These are phyloP conservation scores for Ramaria sp. DNA, from an alignment of 768 basidiomycete species.

Conservation along the genomic window DNA sequence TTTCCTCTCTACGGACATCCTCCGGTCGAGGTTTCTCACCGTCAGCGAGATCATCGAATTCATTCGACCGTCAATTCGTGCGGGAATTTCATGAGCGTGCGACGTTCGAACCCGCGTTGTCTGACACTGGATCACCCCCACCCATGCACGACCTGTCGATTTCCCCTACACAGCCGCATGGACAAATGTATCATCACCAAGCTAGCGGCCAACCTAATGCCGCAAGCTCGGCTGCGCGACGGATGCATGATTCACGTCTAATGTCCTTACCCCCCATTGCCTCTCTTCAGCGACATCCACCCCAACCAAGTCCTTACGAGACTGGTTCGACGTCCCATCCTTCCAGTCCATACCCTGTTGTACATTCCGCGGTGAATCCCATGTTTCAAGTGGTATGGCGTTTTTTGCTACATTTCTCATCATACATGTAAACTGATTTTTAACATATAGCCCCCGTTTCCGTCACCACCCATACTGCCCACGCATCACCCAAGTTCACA, in stretches of 20 bases:
- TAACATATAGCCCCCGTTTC: constrained; percentile 41
- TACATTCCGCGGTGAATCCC: constrained; percentile 68
- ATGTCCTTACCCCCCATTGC: constrained; percentile 25
- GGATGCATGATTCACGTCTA: constrained; percentile 28
- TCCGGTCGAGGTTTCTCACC: constrained; percentile 59
- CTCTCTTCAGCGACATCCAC: constrained; percentile 26
- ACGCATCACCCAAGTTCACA: constrained; percentile 24
- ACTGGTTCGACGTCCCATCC: constrained; percentile 34
- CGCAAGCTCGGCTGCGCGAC: constrained; percentile 20
- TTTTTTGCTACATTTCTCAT: not conserved
- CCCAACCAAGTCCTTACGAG: constrained; percentile 39
- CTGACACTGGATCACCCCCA: constrained; percentile 63
- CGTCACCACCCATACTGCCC: constrained; percentile 25
- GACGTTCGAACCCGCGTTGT: constrained; percentile 49
- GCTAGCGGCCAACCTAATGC: not conserved
- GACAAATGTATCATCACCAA: not conserved
- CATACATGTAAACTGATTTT: constrained; percentile 8
- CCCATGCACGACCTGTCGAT: constrained; percentile 66
- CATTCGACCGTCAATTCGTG: constrained; percentile 64
- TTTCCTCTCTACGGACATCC: constrained; percentile 64
- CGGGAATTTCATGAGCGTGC: constrained; percentile 67
- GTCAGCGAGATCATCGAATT: constrained; percentile 71
- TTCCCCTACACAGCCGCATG: constrained; percentile 38
- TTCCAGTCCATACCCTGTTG: constrained; percentile 47
- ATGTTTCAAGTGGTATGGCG: constrained; percentile 84